Percentiles rank a stretch among this genome's conserved stretches.
These are phyloP conservation scores for Didymosphaeria variabile DNA, from an alignment of 2,329 filamentous ascomycete species.

Conservation along the genomic window DNA sequence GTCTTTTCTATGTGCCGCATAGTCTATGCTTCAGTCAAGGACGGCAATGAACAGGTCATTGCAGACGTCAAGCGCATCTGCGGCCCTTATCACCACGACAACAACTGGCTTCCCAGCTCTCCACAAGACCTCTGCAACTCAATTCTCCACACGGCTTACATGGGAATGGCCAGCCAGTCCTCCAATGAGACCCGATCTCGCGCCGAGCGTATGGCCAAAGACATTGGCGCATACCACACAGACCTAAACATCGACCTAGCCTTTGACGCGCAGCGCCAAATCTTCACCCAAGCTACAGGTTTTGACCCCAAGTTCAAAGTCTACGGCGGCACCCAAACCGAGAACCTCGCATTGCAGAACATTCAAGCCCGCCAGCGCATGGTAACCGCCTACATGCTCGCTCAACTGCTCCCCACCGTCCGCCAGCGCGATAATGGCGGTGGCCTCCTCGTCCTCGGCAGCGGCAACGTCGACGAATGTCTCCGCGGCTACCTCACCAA, in stretches of 20 bases:
- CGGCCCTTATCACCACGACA: constrained; percentile 56
- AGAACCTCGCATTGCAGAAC: constrained; percentile 73
- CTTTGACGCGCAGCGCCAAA: constrained; percentile 66
- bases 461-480: constrained; percentile 66
- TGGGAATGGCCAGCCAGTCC: constrained; percentile 70
- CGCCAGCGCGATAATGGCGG: constrained; percentile 66
- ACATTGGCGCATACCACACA: constrained; percentile 76
- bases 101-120: constrained; percentile 61
- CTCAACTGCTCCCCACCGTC: constrained; percentile 68
- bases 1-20: constrained; percentile 64
- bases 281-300: constrained; percentile 66
- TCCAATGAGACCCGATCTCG: constrained; percentile 72
- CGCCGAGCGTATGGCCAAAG: constrained; percentile 66
- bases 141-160: constrained; percentile 63
- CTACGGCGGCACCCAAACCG: constrained; percentile 66
- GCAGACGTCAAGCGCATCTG: constrained; percentile 62
- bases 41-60: constrained; percentile 64
- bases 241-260: constrained; percentile 78
- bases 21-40: constrained; percentile 62
- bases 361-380: constrained; percentile 72
- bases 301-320: constrained; percentile 71
- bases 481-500: constrained; percentile 73
- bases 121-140: constrained; percentile 67
- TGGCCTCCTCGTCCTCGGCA: constrained; percentile 71
- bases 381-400: constrained; percentile 72